Evolutionary conservation across 1,284 basidiomycete genomes (phyloP), one percentile per base, ranked within the genome.

Genomic region (Chondrostereum purpureum): DNA sequence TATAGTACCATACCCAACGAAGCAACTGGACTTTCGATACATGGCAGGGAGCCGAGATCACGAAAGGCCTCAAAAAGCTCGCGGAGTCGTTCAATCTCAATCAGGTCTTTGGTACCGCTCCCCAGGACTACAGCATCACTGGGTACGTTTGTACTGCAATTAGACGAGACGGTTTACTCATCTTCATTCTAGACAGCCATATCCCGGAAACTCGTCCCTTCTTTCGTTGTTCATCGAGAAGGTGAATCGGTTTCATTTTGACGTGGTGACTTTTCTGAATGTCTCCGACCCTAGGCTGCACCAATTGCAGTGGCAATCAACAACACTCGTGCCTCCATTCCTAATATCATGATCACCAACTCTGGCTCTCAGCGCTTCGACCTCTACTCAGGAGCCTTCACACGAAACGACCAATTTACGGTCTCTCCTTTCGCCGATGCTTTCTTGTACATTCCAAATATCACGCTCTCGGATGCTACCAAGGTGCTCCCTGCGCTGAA

Each of bases 291-390:
- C 20, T 34, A 77, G 69, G 78, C 75, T 27, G 62, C 74, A 17
- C 79, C 81, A 2, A 63, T 68, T 38, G 76, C 73, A n/a, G 69
- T 84, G 31, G 59, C 72, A 2, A 58, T 77, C 52, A 82, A 83
- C 64, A 84, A 83, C 55, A 68, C 75, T 5, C 73, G 81, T 27
- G 69, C 75, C 2, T 58, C 57, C 10, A 72, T 77, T 44, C 77
- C 83, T n/a, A 80, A 76, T 51, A 63, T 88, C 48, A 78, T 88
- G 59, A 76, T 92, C 50, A 70, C 73, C 43, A 85, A 90, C 62
- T 78, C 83, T 1, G 89, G 83, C 13, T 80, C 72, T n/a, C 72
- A 83, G 55, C 77, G 89, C 39, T 91, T 83, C 64, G 81, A 89
- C 55, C 60, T 92, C 36, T 78, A 76, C 57, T 50, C 68, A 1